Evolutionary conservation across 805 yeast genomes (phyloP).

Genomic region (Candida germanica): DNA sequence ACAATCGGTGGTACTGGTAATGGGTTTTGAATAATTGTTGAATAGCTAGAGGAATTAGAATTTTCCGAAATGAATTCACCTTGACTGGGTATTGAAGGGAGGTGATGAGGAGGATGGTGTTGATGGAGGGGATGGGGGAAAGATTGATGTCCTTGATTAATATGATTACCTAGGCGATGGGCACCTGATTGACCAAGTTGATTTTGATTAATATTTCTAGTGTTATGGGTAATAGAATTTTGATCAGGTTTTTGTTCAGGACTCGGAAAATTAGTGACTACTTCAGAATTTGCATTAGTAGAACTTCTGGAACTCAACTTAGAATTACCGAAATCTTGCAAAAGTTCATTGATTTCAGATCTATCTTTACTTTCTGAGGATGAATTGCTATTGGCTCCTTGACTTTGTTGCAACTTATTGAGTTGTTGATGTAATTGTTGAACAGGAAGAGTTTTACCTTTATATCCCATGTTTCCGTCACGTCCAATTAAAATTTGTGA

Average conservation of each 20-base stretch:
- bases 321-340: constrained; percentile 16
- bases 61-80: constrained; percentile 2
- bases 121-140: not conserved
- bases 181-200: not conserved
- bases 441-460: not conserved
- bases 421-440: constrained; percentile 12
- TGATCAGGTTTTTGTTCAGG: constrained; percentile 12
- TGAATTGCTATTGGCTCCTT: constrained; percentile 6
- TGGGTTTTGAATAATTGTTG: constrained; percentile 11
- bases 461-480: not conserved
- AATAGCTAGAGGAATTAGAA: constrained; percentile 11
- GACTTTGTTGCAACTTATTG: constrained; percentile 12
- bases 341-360: constrained; percentile 11
- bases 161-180: too few relatives aligned
- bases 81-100: not conserved
- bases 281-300: constrained; percentile 12
- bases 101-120: not conserved
- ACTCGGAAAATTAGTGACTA: constrained; percentile 11
- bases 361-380: constrained; percentile 10
- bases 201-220: not conserved
- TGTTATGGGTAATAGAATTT: too few relatives aligned
- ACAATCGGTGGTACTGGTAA: constrained; percentile 14
- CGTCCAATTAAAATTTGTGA: too few relatives aligned
- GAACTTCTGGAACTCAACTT: constrained; percentile 14
- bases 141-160: too few relatives aligned